Evolutionary conservation across 306 rosid species (phyloP).

Genomic region (Trichosanthes truncata): DNA sequence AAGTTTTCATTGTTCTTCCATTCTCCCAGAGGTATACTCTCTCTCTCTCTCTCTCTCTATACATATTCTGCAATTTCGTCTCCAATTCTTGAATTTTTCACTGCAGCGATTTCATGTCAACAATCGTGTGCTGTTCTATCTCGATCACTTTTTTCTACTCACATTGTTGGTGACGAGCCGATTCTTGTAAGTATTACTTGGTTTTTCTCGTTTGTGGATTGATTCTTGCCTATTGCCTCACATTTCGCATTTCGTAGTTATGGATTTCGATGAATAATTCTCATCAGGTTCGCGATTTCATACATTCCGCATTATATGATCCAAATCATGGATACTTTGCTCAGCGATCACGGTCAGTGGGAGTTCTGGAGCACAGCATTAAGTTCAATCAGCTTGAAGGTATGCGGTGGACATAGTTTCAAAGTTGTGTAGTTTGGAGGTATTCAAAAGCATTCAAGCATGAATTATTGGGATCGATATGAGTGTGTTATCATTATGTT

Average conservation of each 20-base stretch:
- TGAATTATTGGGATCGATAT: not conserved
- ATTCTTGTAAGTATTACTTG: constrained; percentile 45
- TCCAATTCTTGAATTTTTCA: not conserved
- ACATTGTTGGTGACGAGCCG: constrained; percentile 66
- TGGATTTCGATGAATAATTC: not conserved
- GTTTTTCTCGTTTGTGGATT: not conserved
- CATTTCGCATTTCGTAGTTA: constrained; percentile 4
- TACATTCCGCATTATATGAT: constrained; percentile 84
- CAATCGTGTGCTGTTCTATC: constrained; percentile 17
- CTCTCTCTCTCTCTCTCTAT: constrained; percentile 1
- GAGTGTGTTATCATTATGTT: not conserved
- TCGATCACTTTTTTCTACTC: constrained; percentile 50
- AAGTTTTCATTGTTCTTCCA: constrained; percentile 11
- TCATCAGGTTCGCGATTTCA: constrained; percentile 83
- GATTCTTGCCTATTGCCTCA: not conserved
- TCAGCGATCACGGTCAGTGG: constrained; percentile 61
- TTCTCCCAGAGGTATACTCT: constrained; percentile 31
- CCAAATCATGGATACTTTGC: constrained; percentile 76
- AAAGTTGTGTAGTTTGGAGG: not conserved
- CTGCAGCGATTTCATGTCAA: constrained; percentile 34
- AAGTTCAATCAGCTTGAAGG: constrained; percentile 76
- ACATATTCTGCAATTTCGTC: not conserved
- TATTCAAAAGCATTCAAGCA: not conserved
- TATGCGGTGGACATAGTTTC: constrained; percentile 1
- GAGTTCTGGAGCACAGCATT: constrained; percentile 54